Conservation (phyloP, 441 rosid genomes). For the Gossypium davidsonii region DNA sequence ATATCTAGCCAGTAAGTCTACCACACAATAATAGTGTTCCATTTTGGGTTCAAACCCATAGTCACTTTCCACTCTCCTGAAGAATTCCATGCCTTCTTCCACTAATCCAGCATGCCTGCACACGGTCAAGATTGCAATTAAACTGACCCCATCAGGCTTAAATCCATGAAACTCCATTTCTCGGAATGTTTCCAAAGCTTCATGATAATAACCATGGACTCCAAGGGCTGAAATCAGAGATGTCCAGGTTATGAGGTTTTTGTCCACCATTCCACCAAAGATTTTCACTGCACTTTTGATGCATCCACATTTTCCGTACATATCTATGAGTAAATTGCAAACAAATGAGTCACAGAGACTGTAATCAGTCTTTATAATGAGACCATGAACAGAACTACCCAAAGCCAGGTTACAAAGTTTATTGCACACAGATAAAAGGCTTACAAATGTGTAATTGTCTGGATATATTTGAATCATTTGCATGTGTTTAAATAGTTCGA, state of each 20-base stretch:
- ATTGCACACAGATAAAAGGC: constrained; percentile 47
- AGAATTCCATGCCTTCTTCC: constrained; percentile 61
- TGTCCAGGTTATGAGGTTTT: constrained; percentile 72
- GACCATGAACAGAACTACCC: constrained; percentile 68
- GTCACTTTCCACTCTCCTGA: constrained; percentile 38
- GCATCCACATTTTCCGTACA: constrained; percentile 88
- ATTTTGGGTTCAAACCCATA: constrained; percentile 54
- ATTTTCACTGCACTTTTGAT: constrained; percentile 37
- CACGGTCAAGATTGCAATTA: constrained; percentile 53
- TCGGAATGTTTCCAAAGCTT: constrained; percentile 52
- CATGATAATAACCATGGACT: constrained; percentile 47
- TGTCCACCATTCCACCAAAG: constrained; percentile 38
- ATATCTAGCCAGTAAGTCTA: constrained; percentile 51
- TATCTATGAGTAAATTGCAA: constrained; percentile 62
- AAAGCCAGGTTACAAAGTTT: constrained; percentile 44
- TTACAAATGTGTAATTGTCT: constrained; percentile 71
- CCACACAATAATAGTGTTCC: constrained; percentile 66
- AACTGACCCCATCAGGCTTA: constrained; percentile 64
- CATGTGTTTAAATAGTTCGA: constrained; percentile 58
- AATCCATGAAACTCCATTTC: constrained; percentile 44
- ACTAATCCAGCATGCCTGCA: constrained; percentile 72
- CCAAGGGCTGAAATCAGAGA: constrained; percentile 63
- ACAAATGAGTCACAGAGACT: constrained; percentile 43
- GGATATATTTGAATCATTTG: constrained; percentile 37
- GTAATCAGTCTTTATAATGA: constrained; percentile 51